These are phyloP conservation scores for Candolleomyces aberdarensis DNA, from an alignment of 768 basidiomycete genomes.

Conservation along the genomic window DNA sequence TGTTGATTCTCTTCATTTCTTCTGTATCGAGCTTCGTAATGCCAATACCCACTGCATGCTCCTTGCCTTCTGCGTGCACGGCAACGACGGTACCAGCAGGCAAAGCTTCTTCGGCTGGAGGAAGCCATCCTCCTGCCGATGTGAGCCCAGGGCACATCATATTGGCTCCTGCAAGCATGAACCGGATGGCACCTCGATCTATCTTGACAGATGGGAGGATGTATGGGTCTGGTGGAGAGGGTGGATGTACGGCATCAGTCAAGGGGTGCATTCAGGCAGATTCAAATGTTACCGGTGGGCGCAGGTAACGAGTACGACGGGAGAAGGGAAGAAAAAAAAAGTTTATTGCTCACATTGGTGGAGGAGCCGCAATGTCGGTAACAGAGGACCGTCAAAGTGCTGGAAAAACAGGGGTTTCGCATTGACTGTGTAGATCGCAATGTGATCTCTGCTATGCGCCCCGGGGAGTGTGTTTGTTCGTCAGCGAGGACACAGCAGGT, in stretches of 20 bases:
- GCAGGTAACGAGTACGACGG: conserved; percentile 2
- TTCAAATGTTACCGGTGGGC: not conserved
- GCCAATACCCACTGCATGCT: conserved; percentile 85
- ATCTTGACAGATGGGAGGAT: conserved; percentile 85
- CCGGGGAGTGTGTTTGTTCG: conserved; percentile 4
- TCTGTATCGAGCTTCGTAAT: conserved; percentile 79
- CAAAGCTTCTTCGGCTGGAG: conserved; percentile 64
- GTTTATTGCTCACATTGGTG: conserved; percentile 77
- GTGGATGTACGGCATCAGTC: conserved; percentile 4
- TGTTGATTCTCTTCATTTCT: conserved; percentile 87
- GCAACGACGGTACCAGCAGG: conserved; percentile 79
- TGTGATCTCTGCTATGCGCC: conserved; percentile 81
- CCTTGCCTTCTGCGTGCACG: conserved; percentile 94
- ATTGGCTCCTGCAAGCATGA: conserved; percentile 87
- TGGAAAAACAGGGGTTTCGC: conserved; percentile 92
- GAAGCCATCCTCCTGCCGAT: conserved; percentile 85
- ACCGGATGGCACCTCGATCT: conserved; percentile 97
- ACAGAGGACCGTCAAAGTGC: conserved; percentile 91
- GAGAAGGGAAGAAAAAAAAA: conserved; percentile 2
- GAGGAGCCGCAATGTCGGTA: conserved; percentile 83
- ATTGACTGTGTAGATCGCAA: conserved; percentile 89
- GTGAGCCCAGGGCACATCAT: conserved; percentile 99
- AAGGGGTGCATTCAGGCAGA: conserved; percentile 3
- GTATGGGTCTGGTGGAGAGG: conserved; percentile 67
- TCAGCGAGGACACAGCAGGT: not conserved